Conservation (phyloP, 202 grass and related monocot genomes). For the Schoenoplectus tabernaemontani region DNA sequence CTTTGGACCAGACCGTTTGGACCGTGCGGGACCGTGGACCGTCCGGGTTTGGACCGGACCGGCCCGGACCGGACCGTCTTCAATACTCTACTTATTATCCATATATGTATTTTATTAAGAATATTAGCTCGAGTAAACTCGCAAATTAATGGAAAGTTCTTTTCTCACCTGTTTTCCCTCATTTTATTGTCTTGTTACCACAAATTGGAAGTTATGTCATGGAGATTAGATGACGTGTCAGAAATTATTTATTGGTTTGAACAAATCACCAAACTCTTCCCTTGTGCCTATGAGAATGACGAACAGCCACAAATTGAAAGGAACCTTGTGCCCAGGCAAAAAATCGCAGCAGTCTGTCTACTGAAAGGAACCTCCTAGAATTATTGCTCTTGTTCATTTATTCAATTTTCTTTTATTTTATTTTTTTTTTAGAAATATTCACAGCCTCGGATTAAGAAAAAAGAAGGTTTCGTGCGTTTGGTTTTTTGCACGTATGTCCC, state of each 20-base stretch:
- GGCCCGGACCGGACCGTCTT: too few relatives aligned
- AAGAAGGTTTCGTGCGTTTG: background rate
- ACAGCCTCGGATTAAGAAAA: background rate
- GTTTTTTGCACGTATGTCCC: background rate
- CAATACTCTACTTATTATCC: too few relatives aligned
- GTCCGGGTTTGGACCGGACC: too few relatives aligned
- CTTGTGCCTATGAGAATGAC: background rate
- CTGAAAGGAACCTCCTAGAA: background rate
- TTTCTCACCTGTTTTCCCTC: background rate
- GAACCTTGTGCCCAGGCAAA: too few relatives aligned
- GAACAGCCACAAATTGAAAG: background rate
- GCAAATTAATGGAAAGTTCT: background rate
- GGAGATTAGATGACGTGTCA: conserved; percentile 14
- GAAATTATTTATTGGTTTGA: conserved; percentile 3
- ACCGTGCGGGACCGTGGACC: too few relatives aligned
- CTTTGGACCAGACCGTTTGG: too few relatives aligned
- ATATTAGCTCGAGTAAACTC: background rate
- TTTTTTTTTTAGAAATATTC: background rate
- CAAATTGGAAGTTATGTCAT: background rate
- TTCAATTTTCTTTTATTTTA: background rate
- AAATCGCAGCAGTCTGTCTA: background rate
- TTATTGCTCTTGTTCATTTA: background rate
- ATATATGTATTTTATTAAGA: background rate
- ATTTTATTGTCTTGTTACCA: background rate
- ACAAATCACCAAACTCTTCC: background rate